Evolutionary conservation across 2,329 filamentous ascomycete species (phyloP).

Genomic region (Phialophora expanda): DNA sequence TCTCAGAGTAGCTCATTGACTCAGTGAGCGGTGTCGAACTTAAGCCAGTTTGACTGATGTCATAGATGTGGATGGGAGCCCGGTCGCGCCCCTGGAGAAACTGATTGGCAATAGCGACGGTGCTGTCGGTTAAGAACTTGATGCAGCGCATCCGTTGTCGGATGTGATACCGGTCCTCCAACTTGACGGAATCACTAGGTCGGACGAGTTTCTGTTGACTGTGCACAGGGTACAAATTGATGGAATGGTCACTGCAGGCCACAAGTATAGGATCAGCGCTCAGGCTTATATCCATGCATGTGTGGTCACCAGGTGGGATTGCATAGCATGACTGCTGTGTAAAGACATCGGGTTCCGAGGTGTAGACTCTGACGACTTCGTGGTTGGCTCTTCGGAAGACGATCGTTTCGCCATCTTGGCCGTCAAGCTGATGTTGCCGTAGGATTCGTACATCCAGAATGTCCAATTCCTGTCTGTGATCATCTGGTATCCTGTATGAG

Average conservation of each 20-base stretch:
- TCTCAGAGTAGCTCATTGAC: constrained; percentile 10
- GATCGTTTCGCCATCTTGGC: constrained; percentile 51
- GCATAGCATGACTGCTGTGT: constrained; percentile 42
- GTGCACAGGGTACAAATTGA: constrained; percentile 55
- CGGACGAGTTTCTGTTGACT: constrained; percentile 44
- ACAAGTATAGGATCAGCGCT: constrained; percentile 55
- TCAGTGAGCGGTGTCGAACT: constrained; percentile 40
- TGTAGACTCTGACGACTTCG: constrained; percentile 42
- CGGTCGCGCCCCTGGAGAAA: constrained; percentile 44
- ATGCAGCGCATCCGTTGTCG: constrained; percentile 55
- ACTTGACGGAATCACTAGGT: constrained; percentile 46
- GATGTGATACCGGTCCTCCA: constrained; percentile 38
- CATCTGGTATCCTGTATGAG: constrained; percentile 35
- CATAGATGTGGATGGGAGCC: constrained; percentile 57
- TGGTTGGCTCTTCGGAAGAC: constrained; percentile 64
- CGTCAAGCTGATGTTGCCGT: constrained; percentile 47
- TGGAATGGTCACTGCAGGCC: constrained; percentile 55
- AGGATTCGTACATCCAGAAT: constrained; percentile 63
- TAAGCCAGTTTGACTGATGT: constrained; percentile 55
- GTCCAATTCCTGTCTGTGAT: constrained; percentile 56
- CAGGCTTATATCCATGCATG: constrained; percentile 55
- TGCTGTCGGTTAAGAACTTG: constrained; percentile 57
- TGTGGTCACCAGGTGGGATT: constrained; percentile 53
- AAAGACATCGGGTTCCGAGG: constrained; percentile 51
- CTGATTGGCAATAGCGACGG: constrained; percentile 58